Base-by-base conservation (phyloP, 371 early-diverging fungal genomes). In the Haplosporangium sp. region DNA sequence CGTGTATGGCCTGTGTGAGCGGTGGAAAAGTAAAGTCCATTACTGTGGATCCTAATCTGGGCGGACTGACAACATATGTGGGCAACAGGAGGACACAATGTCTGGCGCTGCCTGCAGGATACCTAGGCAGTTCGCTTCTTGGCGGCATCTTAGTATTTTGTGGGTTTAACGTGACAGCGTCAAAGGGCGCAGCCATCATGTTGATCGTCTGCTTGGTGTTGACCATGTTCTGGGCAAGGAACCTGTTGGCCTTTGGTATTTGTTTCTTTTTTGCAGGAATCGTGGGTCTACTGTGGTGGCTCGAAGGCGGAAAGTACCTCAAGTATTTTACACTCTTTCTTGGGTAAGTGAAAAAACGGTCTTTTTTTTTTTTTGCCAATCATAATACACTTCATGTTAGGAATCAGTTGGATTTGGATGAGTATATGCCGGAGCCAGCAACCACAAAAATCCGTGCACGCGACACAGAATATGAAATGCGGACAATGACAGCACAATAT, bases 21-120 rank as follows among this genome's bases (percentile, higher is more conserved):
- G 95, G 97, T 51, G 98, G 94, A 10, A 89, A 89, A 62, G 94
- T 98, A n/a, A 87, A 91, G 65, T 89, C 93, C n/a, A 95, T 98
- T 55, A 91, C 92, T 38, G 88, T 98, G 63, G 94, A 97, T 79
- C 96, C 97, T 10, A 91, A 96, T 73, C 92, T 96, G 81, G 97
- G 96, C n/a, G 97, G 98, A 18, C 83, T 93, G 41, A 96, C 97
- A 13, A 64, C 69, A 6, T 74, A 70, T 54, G 67, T 72, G 23
- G 89, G 90, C 68, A 86, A 60, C 69, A 92, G 94, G 53, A 93
- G 94, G 60, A 86, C 87, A 57, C 89, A 87, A 65, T 91, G 90
- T 80, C 86, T 89, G 54, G 93, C 93, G 9, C 76, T 94, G 63
- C 94, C 94, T 0, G 94, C 94, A 73, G 91, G 91, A 16, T 94